Evolutionary conservation across 2,329 filamentous ascomycete genomes (phyloP).

Genomic region (Sporothrix luriei): DNA sequence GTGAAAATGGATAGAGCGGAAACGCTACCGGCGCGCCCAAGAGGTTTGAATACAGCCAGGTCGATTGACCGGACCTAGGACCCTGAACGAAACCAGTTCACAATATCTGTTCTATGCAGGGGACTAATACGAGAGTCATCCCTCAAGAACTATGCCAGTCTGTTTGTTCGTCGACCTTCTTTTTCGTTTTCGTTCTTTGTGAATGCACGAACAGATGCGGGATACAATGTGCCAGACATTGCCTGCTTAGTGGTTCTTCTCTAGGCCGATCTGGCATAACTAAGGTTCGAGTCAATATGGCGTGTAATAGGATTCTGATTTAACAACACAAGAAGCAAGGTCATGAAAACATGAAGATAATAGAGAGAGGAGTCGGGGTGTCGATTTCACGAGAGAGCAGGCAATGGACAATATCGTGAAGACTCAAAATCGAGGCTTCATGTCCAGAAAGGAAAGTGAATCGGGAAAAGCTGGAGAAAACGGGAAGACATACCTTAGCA

Average conservation of each 20-base stretch:
- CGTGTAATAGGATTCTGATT: not conserved
- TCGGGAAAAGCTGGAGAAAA: conserved; percentile 1
- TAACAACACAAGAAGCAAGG: not conserved
- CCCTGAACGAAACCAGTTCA: conserved; percentile 13
- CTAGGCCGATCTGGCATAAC: not conserved
- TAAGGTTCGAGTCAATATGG: not conserved
- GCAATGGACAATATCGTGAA: not conserved
- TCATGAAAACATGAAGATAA: not conserved
- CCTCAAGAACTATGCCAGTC: not conserved
- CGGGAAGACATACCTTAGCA: not conserved
- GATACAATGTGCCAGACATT: conserved; percentile 11
- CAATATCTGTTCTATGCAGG: not conserved
- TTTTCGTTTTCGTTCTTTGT: not conserved
- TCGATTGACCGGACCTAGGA: not conserved
- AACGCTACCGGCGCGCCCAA: conserved; percentile 10
- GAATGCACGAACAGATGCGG: not conserved
- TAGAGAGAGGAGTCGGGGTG: not conserved
- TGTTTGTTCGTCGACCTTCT: not conserved
- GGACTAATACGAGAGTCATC: not conserved
- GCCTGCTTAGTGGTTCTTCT: not conserved
- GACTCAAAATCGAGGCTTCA: no score
- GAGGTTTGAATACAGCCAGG: not conserved
- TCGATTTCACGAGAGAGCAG: not conserved
- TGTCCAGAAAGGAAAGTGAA: not conserved
- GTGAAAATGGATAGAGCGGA: conserved; percentile 18